Evolutionary conservation across 371 early-diverging fungal species (phyloP), one percentile per base, ranked within the genome.

Genomic region (Chytridium lagenaria): DNA sequence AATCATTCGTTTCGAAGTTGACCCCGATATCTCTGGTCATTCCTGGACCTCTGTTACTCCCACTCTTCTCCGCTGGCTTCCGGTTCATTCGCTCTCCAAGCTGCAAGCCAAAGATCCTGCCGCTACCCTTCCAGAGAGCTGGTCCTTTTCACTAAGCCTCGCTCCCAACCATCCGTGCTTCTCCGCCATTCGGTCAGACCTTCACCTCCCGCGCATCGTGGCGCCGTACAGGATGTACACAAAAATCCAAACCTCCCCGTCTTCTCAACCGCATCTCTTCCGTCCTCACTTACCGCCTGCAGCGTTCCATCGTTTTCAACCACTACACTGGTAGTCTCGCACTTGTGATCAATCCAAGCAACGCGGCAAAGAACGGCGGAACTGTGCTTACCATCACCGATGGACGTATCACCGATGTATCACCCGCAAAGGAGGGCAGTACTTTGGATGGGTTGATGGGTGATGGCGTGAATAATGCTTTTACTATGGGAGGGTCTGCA

Each of bases 31-130:
- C 7, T 30, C 34, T 15, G 36, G 37, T 12, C 61, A 61, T 34
- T 61, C 61, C 23, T 61, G 61, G 61, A 12, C 61, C 7, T 28
- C 61, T 2, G 36, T 61, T 23, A 37, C 61, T 36, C 61, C 61
- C 2, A 33, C 61, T 7, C 15, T 61, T 3, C 31, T 61, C 10
- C 30, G 61, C 3, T 61, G 61, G 61, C 12, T 34, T 34, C 36
- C 61, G n/a, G 15, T 22, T 7, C 19, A 15, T 7, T 7, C 3
- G 16, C 61, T 61, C 61, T 5, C 16, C 34, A 28, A 7, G 7
- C 36, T 5, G 7, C 30, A 23, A 23, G 61, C 31, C 36, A 61
- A 61, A 34, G 61, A 7, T 34, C 36, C 19, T 34, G 15, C 61
- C 30, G 26, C 61, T 61, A 5, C 61, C 30, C 61, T 34, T 34